A percentile compares a stretch with the other conserved stretches of the same genome.
Evolutionary conservation across 345 rosid species (phyloP).

Genomic region (Bretschneidera sinensis): DNA sequence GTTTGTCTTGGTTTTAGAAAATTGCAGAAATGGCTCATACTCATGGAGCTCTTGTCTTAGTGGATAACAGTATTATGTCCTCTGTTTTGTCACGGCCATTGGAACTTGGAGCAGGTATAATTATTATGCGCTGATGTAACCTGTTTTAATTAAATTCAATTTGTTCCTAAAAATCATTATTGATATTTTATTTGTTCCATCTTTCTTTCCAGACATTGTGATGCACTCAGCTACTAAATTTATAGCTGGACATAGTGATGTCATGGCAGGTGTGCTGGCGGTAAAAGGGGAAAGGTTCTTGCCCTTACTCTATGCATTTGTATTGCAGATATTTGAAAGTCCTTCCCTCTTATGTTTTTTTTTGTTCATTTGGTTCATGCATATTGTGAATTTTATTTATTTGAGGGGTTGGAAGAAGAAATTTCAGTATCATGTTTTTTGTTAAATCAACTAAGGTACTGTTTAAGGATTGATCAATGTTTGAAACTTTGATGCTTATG

Average conservation of each 20-base stretch:
- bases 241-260: constrained; percentile 88
- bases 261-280: constrained; percentile 97
- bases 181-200: not conserved
- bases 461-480: too few species aligned
- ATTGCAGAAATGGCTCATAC: constrained; percentile 81
- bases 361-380: too few species aligned
- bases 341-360: not conserved
- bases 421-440: too few species aligned
- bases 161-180: constrained; percentile 2
- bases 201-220: constrained; percentile 63
- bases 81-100: constrained; percentile 81
- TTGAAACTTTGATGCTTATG: too few species aligned
- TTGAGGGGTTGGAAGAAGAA: too few species aligned
- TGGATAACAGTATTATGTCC: constrained; percentile 94
- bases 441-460: too few species aligned
- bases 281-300: constrained; percentile 83
- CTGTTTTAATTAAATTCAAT: constrained; percentile 4
- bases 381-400: too few species aligned
- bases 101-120: constrained; percentile 90
- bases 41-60: constrained; percentile 76
- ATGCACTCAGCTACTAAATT: constrained; percentile 98
- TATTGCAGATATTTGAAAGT: not conserved
- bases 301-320: not conserved
- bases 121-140: not conserved
- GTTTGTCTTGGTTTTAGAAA: constrained; percentile 38